phyloP scores from a whole-genome alignment of 345 rosid genomes.

The Citrus sp. region DNA sequence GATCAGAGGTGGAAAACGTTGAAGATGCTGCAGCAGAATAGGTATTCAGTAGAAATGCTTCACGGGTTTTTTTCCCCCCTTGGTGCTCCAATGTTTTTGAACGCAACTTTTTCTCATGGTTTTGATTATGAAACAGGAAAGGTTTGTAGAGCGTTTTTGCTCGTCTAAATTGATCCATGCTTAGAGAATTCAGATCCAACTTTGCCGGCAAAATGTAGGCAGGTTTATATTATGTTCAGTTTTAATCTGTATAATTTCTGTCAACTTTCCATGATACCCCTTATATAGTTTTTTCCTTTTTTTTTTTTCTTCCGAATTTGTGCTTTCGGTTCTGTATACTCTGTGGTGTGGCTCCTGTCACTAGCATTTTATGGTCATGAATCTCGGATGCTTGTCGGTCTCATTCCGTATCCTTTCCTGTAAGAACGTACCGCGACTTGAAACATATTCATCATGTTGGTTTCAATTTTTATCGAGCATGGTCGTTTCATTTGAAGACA shows the following conservation, averaged over 20 bases:
- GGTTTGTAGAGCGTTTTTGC: constrained; percentile 1
- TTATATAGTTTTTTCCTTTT: not conserved
- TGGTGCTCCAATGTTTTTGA: constrained; percentile 11
- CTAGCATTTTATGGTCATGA: not conserved
- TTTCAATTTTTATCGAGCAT: not conserved
- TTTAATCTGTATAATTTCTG: constrained; percentile 17
- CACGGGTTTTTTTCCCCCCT: constrained; percentile 2
- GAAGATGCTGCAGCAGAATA: constrained; percentile 47
- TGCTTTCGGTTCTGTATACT: not conserved
- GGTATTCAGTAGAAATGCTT: constrained; percentile 2
- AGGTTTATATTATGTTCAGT: constrained; percentile 5
- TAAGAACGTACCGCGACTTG: too few species aligned
- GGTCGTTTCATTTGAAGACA: not conserved
- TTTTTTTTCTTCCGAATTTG: not conserved
- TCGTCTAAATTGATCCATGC: constrained; percentile 1
- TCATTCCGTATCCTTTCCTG: not conserved
- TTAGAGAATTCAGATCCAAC: constrained; percentile 18
- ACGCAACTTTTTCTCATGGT: constrained; percentile 12
- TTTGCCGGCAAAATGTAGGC: constrained; percentile 18
- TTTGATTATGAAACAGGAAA: constrained; percentile 15
- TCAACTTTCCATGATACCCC: not conserved
- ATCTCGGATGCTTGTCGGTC: not conserved
- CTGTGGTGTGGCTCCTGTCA: not conserved
- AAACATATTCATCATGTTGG: not conserved
- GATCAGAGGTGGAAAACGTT: constrained; percentile 29